These are phyloP conservation scores for Tuber umbilicatum DNA, from an alignment of 495 filamentous ascomycete genomes.

Conservation along the genomic window DNA sequence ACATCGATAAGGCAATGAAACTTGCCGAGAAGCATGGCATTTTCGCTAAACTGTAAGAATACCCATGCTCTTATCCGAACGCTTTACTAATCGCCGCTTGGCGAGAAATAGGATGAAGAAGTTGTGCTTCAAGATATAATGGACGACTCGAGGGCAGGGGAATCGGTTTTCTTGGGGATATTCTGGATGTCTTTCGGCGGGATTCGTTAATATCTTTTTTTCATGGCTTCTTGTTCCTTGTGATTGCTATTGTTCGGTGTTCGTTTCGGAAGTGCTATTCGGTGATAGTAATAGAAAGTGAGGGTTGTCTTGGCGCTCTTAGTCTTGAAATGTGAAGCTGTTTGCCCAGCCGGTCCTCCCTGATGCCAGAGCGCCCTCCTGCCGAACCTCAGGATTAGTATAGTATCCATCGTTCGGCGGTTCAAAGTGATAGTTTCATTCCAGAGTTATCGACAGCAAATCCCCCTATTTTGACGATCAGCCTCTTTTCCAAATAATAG, in stretches of 20 bases:
- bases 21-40: constrained; percentile 29
- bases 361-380: background rate
- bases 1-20: constrained; percentile 21
- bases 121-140: constrained; percentile 2
- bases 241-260: background rate
- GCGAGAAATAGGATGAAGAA: constrained; percentile 29
- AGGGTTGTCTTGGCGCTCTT: background rate
- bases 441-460: background rate
- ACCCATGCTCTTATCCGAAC: background rate
- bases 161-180: background rate
- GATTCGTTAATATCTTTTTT: background rate
- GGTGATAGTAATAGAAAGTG: background rate
- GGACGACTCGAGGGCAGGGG: background rate
- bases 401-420: background rate
- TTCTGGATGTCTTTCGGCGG: background rate
- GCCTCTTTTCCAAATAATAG: background rate
- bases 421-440: background rate
- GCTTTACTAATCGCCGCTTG: constrained; percentile 4
- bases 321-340: background rate
- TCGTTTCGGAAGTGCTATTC: background rate
- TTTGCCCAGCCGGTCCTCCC: background rate
- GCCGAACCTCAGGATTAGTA: background rate
- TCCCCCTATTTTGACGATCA: background rate
- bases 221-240: background rate
- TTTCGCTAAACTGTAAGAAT: constrained; percentile 18